Conservation (phyloP, 768 basidiomycete species). For the Kwoniella newhampshirensis region DNA sequence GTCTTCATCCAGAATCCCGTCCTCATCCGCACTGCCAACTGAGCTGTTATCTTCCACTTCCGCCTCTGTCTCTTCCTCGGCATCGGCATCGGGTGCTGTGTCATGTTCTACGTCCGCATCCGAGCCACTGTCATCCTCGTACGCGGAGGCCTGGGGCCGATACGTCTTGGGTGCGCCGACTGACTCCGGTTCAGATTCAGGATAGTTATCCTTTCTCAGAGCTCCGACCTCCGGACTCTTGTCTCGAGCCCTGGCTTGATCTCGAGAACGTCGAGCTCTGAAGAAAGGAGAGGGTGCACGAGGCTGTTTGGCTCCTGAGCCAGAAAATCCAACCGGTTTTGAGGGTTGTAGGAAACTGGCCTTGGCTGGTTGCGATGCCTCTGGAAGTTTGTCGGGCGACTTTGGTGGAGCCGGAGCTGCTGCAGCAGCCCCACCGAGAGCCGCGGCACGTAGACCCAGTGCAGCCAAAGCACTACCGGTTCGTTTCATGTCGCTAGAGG, state of each 20-base stretch:
- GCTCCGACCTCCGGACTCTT: slow-evolving; percentile 58
- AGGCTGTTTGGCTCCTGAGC: slow-evolving; percentile 34
- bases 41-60: slow-evolving; percentile 23
- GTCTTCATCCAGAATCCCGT: slow-evolving; percentile 59
- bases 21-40: slow-evolving; percentile 49
- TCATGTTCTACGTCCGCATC: slow-evolving; percentile 25
- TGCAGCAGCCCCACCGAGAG: slow-evolving; percentile 32
- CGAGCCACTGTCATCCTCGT: slow-evolving; percentile 44
- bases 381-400: slow-evolving; percentile 61
- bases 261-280: slow-evolving; percentile 61
- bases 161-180: slow-evolving; percentile 56
- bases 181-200: slow-evolving; percentile 61
- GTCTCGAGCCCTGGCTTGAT: slow-evolving; percentile 62
- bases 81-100: slow-evolving; percentile 6
- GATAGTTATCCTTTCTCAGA: slow-evolving; percentile 54
- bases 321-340: slow-evolving; percentile 42
- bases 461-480: slow-evolving; percentile 49
- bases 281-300: slow-evolving; percentile 71
- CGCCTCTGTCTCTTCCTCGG: slow-evolving; percentile 21
- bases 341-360: slow-evolving; percentile 51
- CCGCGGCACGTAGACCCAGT: slow-evolving; percentile 54
- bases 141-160: slow-evolving; percentile 62
- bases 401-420: slow-evolving; percentile 54
- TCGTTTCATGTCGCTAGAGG: slow-evolving; percentile 32
- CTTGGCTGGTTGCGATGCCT: slow-evolving; percentile 44